Conservation (phyloP, 306 rosid species). For the Pyrus pyrifolia region DNA sequence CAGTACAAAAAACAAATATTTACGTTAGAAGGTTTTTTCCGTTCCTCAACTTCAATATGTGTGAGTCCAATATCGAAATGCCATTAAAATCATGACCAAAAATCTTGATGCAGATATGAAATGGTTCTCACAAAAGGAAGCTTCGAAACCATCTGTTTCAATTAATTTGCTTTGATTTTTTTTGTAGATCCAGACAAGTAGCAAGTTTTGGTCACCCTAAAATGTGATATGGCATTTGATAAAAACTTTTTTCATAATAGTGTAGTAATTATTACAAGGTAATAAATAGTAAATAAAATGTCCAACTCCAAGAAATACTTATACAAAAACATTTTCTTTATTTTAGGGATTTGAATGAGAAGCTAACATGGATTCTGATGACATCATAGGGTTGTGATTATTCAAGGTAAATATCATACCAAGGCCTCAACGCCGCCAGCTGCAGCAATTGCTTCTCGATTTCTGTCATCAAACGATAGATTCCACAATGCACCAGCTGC, state of each 20-base stretch:
- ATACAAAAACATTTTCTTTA: background rate
- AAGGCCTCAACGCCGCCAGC: slow-evolving; percentile 97
- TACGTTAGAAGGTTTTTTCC: background rate
- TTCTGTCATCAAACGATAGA: slow-evolving; percentile 95
- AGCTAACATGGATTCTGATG: background rate
- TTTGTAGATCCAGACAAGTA: background rate
- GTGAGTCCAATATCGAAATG: background rate
- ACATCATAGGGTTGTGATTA: background rate
- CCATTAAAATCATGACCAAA: background rate
- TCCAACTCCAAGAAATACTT: background rate
- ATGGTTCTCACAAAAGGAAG: background rate
- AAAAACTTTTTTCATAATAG: background rate
- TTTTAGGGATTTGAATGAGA: slow-evolving; percentile 4
- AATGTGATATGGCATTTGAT: background rate
- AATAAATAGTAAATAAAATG: background rate
- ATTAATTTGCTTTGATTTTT: background rate
- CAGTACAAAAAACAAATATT: background rate
- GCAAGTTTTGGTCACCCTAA: background rate
- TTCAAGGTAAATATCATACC: slow-evolving; percentile 45
- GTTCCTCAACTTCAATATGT: background rate
- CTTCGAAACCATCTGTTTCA: background rate
- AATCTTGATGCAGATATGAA: background rate
- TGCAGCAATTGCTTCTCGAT: slow-evolving; percentile 95
- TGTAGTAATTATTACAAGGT: background rate
- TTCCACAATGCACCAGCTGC: slow-evolving; percentile 99